Evolutionary conservation across 2,329 filamentous ascomycete species (phyloP), one percentile per base, ranked within the genome.

Genomic region (Penicillium sp.): DNA sequence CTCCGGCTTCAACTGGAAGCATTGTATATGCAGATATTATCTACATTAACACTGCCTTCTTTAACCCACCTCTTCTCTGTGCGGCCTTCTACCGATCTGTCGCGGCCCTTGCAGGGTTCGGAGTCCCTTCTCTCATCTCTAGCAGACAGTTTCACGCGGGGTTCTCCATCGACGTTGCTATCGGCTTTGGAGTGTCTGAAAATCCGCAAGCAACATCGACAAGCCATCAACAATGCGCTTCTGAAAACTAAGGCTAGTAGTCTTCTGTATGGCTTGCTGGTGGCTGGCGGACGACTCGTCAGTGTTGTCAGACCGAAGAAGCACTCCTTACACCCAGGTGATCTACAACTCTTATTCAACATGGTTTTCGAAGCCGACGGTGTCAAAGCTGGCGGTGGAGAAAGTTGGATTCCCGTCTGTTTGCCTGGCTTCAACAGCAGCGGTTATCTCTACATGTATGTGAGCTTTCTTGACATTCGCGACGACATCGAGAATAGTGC

Each of bases 391-490:
- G 93, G 90, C 6, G 92, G 86, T n/a, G 94, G 93, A 31, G 94
- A 99, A 75, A 97, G 93, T 68, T 99, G 94, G 94, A 93, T 97
- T 48, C 94, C 94, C 0, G 82, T 99, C 7, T 99, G 94, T 68
- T 83, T 99, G 3, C 96, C 94, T 0, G 93, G 93, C 6, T 99
- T 99, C 78, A 99, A 99, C 78, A 97, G 91, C 73, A 90, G 88
- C 51, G 96, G 94, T 27, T 99, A 96, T 71, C 82, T 99, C 1
- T 97, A 99, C 79, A 97, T 99, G 92, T 99, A 97, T 70, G 94
- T 99, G 71, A 96, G 91, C 79, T 99, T 97, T 73, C 84, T 99
- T 61, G 87, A 91, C 65, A 81, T 85, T 38, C 79, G 82, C 43
- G 75, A 81, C 25, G 79, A 77, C n/a, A 70, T 75, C 33, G 78